These are phyloP conservation scores for Tylopilus sp. DNA, from an alignment of 1,284 basidiomycete species.

Conservation along the genomic window DNA sequence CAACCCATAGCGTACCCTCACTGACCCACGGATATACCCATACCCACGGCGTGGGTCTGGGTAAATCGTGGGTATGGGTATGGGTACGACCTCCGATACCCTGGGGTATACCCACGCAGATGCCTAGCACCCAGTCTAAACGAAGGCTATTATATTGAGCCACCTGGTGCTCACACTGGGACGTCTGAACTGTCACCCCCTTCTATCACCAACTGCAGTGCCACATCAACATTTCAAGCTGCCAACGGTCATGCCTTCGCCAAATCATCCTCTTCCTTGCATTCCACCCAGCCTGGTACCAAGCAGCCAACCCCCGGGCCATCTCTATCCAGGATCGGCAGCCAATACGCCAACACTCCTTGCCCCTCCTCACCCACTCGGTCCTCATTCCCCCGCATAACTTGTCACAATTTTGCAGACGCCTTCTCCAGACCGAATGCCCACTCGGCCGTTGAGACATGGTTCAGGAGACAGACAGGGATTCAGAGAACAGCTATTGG, in stretches of 20 bases:
- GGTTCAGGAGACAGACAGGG: conserved; percentile 37
- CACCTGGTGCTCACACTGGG: conserved; percentile 25
- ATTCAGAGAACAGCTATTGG: conserved; percentile 31
- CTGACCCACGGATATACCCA: too few species aligned
- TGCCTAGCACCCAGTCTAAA: conserved; percentile 36
- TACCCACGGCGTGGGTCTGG: too few species aligned
- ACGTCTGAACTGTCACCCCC: conserved; percentile 49
- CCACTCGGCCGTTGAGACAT: conserved; percentile 28
- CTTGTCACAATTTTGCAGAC: conserved; percentile 59
- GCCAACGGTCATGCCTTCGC: conserved; percentile 47
- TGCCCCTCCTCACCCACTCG: conserved; percentile 74
- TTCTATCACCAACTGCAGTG: conserved; percentile 52
- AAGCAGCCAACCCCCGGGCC: conserved; percentile 28
- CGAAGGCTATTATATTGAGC: conserved; percentile 34
- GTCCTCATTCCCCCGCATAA: conserved; percentile 71
- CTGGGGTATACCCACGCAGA: too few species aligned
- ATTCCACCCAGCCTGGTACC: conserved; percentile 42
- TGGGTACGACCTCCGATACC: too few species aligned
- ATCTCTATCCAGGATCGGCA: conserved; percentile 37
- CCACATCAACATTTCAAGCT: conserved; percentile 46
- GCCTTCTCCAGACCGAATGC: conserved; percentile 57
- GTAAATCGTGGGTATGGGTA: too few species aligned
- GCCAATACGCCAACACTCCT: conserved; percentile 49
- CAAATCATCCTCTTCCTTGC: conserved; percentile 52
- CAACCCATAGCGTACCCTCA: too few species aligned